phyloP scores from a whole-genome alignment of 169 alveolate species.

The Plasmodium falciparum region DNA sequence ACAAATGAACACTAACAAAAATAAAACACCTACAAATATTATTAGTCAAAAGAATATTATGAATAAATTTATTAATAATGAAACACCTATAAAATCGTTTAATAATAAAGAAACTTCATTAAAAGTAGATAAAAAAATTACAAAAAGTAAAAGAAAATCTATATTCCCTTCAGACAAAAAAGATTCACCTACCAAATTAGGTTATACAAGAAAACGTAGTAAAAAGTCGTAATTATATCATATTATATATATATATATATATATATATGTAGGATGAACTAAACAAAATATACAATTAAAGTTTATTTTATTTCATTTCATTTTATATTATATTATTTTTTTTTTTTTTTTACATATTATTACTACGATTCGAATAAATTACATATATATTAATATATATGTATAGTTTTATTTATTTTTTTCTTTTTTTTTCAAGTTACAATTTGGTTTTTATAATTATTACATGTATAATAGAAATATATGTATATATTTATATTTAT shows the following conservation, averaged over 20 bases:
- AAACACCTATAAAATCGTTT: slow-evolving; percentile 29
- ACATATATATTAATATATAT: no score
- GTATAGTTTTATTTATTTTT: neutral
- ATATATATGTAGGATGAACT: no score
- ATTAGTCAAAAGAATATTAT: slow-evolving; percentile 17
- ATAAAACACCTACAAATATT: neutral
- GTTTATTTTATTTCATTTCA: neutral
- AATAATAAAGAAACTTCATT: slow-evolving; percentile 25
- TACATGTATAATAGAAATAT: slow-evolving; percentile 5
- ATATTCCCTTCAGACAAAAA: slow-evolving; percentile 27
- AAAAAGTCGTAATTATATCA: slow-evolving; percentile 27
- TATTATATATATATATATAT: neutral
- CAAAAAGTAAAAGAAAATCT: slow-evolving; percentile 40
- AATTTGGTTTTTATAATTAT: neutral
- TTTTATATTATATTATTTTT: neutral
- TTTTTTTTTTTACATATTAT: neutral
- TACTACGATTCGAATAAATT: no score
- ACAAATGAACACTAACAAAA: slow-evolving; percentile 24
- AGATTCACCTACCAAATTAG: slow-evolving; percentile 37
- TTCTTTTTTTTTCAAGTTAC: slow-evolving; percentile 11
- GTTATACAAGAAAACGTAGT: slow-evolving; percentile 18
- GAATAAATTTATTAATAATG: slow-evolving; percentile 33
- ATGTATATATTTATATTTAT: slow-evolving; percentile 13
- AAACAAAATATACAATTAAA: neutral
- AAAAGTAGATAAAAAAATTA: slow-evolving; percentile 59